Evolutionary conservation across 2,329 filamentous ascomycete species (phyloP), one percentile per base, ranked within the genome.

Genomic region (Neopestalotiopsis rosae): DNA sequence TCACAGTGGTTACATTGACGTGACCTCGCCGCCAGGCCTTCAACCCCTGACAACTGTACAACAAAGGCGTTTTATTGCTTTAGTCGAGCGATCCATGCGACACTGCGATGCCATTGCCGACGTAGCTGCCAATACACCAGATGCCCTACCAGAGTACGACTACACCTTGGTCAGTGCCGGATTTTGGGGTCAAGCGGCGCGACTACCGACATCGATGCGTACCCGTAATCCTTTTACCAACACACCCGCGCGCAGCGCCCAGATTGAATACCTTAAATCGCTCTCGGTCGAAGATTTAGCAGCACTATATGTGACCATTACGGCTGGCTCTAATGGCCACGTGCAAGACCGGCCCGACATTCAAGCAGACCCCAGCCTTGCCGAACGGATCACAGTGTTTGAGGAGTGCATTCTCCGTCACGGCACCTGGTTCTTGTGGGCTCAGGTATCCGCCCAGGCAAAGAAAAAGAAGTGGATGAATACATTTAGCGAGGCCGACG

Each of bases 391-490:
- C 17, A 71, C 67, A 1, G 59, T 75, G 7, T 73, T 75, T 24
- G 71, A 77, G 61, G 77, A 78, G 65, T 74, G 69, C 24, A 52
- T 75, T 9, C 66, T 78, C 7, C 73, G 77, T 0, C 76, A 78
- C 61, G 77, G 77, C 12, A 72, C 76, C 1, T 78, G 76, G 76
- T 77, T 75, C 32, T 32, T 75, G 2, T 74, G 74, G 74, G 67
- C 69, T 7, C 66, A 73, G 40, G 58, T 73, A 5, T 20, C 30
- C 12, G 24, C 13, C 2, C n/a, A 59, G 13, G 24, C 59, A 38
- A 62, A 38, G 30, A 6, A 20, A 14, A 52, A 52, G 20, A 20
- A 52, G 45, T 7, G 17, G 45, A 20, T 17, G 17, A 20, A 17
- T 2, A 20, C 17, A 7, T 9, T 17, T n/a, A 20, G 20, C 20